These are phyloP conservation scores for Helianthus tuberosus DNA, from an alignment of 129 eudicot genomes.

Conservation along the genomic window DNA sequence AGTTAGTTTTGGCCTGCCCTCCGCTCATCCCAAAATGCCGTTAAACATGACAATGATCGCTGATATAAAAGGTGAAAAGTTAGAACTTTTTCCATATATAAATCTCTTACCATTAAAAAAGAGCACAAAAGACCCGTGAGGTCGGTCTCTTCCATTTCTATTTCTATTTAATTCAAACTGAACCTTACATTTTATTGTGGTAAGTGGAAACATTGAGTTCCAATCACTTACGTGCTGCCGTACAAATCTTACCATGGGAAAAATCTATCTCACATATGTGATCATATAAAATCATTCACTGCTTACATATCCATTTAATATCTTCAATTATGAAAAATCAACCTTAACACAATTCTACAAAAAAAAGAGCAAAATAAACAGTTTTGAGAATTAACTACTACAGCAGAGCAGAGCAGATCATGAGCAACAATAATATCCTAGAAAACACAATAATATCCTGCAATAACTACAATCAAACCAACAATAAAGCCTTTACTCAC, in stretches of 20 bases:
- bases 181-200: neutral
- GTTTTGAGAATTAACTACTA: neutral
- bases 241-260: neutral
- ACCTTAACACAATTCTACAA: too few relatives aligned
- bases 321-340: too few relatives aligned
- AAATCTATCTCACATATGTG: neutral
- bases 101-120: neutral
- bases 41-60: neutral
- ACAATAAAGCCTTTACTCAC: neutral
- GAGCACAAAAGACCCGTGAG: constrained; percentile 10
- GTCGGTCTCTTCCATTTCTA: neutral
- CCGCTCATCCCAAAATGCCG: too few relatives aligned
- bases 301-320: too few relatives aligned
- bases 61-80: neutral
- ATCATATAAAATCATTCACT: too few relatives aligned
- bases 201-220: neutral
- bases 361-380: neutral
- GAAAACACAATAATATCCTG: neutral
- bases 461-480: neutral
- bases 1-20: too few relatives aligned
- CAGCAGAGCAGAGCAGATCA: neutral
- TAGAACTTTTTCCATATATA: neutral
- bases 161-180: neutral
- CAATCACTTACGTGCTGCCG: neutral
- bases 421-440: neutral